Evolutionary conservation across 2,329 filamentous ascomycete genomes (phyloP).

Genomic region (Emmonsia crescens): DNA sequence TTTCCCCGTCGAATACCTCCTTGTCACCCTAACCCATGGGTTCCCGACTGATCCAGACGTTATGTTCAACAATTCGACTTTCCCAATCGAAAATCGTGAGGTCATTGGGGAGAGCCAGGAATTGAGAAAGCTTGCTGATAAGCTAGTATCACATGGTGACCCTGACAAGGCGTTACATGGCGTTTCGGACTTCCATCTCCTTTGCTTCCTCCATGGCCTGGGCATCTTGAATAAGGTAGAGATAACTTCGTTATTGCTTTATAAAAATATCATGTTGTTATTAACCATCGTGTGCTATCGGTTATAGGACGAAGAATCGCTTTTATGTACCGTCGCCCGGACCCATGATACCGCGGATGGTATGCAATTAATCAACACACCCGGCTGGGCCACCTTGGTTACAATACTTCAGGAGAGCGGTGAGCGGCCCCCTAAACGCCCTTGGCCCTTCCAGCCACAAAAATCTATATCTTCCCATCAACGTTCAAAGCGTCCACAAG

Average conservation of each 20-base stretch:
- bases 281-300: slow-evolving; percentile 2
- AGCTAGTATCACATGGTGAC: slow-evolving; percentile 56
- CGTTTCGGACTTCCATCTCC: slow-evolving; percentile 85
- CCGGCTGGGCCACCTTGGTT: slow-evolving; percentile 88
- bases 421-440: slow-evolving; percentile 82
- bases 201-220: slow-evolving; percentile 76
- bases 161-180: slow-evolving; percentile 52
- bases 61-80: slow-evolving; percentile 58
- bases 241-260: slow-evolving; percentile 9
- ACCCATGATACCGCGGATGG: slow-evolving; percentile 70
- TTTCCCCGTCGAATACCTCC: slow-evolving; percentile 92
- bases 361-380: slow-evolving; percentile 71
- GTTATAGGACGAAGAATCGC: slow-evolving; percentile 70
- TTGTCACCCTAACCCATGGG: slow-evolving; percentile 91
- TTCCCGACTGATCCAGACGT: slow-evolving; percentile 76
- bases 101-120: slow-evolving; percentile 80
- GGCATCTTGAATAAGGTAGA: slow-evolving; percentile 75
- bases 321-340: slow-evolving; percentile 76
- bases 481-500: slow-evolving; percentile 8
- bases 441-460: slow-evolving; percentile 34
- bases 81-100: slow-evolving; percentile 87
- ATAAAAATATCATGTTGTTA: neutral
- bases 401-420: slow-evolving; percentile 92
- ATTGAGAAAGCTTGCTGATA: slow-evolving; percentile 54
- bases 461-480: slow-evolving; percentile 20